phyloP scores from a whole-genome alignment of 2,329 filamentous ascomycete genomes.

The Beauveria asiatica region DNA sequence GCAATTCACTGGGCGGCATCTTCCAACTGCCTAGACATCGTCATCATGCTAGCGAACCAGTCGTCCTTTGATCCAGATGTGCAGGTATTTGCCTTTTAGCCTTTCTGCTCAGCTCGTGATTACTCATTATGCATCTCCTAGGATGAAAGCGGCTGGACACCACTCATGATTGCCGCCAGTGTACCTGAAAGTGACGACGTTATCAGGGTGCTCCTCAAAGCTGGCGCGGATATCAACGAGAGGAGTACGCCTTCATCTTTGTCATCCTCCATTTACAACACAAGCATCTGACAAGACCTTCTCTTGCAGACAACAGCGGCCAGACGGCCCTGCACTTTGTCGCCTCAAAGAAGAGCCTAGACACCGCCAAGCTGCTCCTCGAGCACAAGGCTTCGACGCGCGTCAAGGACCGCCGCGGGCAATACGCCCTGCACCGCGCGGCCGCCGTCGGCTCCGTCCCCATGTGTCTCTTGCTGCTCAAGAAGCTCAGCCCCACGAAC shows the following conservation, averaged over 20 bases:
- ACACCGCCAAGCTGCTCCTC: constrained; percentile 71
- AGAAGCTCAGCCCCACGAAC: constrained; percentile 72
- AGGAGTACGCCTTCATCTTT: constrained; percentile 45
- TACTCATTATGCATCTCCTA: constrained; percentile 20
- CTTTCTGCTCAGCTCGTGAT: too few relatives aligned
- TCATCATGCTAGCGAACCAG: constrained; percentile 59
- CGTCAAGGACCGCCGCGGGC: constrained; percentile 77
- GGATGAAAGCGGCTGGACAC: constrained; percentile 75
- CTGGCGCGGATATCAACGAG: constrained; percentile 63
- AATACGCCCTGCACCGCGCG: constrained; percentile 83
- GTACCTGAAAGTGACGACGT: constrained; percentile 63
- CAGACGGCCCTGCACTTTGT: constrained; percentile 90
- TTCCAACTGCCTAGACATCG: constrained; percentile 69
- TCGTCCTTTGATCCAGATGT: constrained; percentile 77
- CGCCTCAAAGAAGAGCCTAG: constrained; percentile 80
- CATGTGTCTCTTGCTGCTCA: constrained; percentile 71
- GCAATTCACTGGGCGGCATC: constrained; percentile 93
- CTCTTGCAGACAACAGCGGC: constrained; percentile 50
- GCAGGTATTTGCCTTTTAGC: constrained; percentile 40
- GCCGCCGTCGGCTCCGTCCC: constrained; percentile 85
- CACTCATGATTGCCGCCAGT: constrained; percentile 74
- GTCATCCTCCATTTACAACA: neutral
- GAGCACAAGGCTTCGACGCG: constrained; percentile 67
- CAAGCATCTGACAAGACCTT: neutral
- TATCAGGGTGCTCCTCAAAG: constrained; percentile 57